Evolutionary conservation across 177 flowering plant species (phyloP).

Genomic region (Vitis hybrid): DNA sequence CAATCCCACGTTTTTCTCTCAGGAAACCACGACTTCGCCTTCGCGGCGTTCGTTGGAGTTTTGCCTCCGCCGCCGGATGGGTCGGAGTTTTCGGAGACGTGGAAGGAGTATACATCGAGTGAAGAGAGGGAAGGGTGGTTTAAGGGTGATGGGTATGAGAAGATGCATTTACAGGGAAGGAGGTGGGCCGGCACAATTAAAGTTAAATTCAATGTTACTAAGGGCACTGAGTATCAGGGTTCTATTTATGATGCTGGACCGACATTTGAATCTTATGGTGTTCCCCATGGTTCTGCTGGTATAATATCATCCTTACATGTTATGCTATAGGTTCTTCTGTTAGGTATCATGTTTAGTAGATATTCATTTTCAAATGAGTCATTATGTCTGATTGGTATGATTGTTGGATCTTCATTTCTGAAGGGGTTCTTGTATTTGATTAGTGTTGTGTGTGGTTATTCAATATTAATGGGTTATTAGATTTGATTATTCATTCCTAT

Average conservation of each 20-base stretch:
- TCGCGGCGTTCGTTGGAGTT: constrained; percentile 70
- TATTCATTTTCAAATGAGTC: background rate
- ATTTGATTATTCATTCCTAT: background rate
- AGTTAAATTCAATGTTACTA: constrained; percentile 45
- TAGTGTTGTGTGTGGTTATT: background rate
- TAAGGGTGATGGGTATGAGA: constrained; percentile 70
- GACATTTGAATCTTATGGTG: constrained; percentile 84
- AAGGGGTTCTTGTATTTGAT: background rate
- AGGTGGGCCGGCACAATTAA: constrained; percentile 77
- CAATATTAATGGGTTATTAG: no score
- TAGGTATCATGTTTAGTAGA: background rate
- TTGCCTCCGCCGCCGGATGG: constrained; percentile 60
- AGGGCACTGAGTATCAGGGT: constrained; percentile 64
- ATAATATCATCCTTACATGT: constrained; percentile 5
- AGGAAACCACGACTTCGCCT: constrained; percentile 92
- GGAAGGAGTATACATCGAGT: constrained; percentile 61
- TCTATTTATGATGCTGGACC: constrained; percentile 84
- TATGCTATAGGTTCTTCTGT: background rate
- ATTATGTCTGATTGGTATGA: background rate
- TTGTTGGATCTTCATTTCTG: background rate
- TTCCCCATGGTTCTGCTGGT: constrained; percentile 93
- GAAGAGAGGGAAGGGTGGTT: constrained; percentile 95
- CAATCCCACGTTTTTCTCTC: constrained; percentile 81
- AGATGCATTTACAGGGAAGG: constrained; percentile 87
- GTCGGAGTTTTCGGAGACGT: constrained; percentile 50